Evolutionary conservation across 177 flowering plant genomes (phyloP).

Genomic region (Vitis hybrid): DNA sequence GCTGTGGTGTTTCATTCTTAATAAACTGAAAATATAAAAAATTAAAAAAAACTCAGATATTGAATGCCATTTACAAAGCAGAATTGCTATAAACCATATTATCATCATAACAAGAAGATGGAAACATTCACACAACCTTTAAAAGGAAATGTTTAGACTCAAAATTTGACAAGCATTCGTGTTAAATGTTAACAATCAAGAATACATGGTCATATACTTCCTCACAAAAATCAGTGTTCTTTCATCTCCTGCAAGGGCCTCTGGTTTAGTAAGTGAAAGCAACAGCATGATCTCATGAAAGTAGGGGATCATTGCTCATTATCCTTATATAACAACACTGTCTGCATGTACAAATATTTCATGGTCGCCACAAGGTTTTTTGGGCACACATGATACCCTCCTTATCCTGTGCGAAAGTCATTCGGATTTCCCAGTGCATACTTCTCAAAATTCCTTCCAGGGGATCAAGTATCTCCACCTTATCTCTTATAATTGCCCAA

Average conservation of each 20-base stretch:
- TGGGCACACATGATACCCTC: slow-evolving; percentile 87
- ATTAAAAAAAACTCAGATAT: no score
- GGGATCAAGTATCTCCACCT: slow-evolving; percentile 70
- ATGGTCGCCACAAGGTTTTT: slow-evolving; percentile 85
- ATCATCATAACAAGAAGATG: no score
- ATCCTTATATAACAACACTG: no score
- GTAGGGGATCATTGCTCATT: not conserved
- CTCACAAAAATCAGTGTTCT: not conserved
- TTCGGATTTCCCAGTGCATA: slow-evolving; percentile 83
- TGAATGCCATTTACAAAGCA: no score
- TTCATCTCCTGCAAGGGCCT: not conserved
- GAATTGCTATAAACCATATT: no score
- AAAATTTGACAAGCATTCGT: no score
- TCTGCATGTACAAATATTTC: slow-evolving; percentile 4
- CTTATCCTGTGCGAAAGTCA: slow-evolving; percentile 65
- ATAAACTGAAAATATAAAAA: no score
- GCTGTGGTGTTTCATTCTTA: no score
- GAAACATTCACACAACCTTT: no score
- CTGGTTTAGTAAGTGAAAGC: not conserved
- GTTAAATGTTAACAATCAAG: not conserved
- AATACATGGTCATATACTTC: not conserved
- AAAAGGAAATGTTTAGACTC: no score
- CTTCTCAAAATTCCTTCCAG: slow-evolving; percentile 68
- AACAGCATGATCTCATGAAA: not conserved
- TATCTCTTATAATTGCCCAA: slow-evolving; percentile 82